A percentile compares a stretch with the other conserved stretches of the same genome.
phyloP scores from a whole-genome alignment of 2,329 filamentous ascomycete genomes.

The Fusarium pseudonygamai region DNA sequence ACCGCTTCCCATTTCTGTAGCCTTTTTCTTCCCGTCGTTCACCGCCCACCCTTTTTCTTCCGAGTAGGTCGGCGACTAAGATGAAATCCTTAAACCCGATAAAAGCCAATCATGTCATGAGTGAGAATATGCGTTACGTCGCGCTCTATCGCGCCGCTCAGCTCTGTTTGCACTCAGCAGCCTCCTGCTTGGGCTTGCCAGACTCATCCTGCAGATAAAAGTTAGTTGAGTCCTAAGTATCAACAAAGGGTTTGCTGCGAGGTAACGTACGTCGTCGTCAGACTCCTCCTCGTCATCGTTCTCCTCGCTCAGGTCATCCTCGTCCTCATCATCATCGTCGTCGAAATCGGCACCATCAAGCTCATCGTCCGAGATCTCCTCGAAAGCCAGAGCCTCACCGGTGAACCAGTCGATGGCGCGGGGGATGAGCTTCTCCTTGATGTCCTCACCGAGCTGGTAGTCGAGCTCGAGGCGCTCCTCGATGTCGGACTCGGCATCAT shows the following conservation, averaged over 20 bases:
- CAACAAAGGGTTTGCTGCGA: neutral
- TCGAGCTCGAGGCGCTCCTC: constrained; percentile 98
- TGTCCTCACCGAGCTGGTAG: constrained; percentile 98
- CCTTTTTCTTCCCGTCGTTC: constrained; percentile 41
- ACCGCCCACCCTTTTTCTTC: constrained; percentile 33
- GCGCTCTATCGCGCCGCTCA: constrained; percentile 61
- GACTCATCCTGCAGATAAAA: constrained; percentile 73
- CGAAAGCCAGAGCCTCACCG: constrained; percentile 94
- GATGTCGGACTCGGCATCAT: constrained; percentile 85
- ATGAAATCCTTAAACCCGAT: constrained; percentile 38
- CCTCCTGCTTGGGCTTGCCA: constrained; percentile 92
- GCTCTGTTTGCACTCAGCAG: constrained; percentile 96
- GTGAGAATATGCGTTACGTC: constrained; percentile 28
- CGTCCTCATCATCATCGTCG: constrained; percentile 93
- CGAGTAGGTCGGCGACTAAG: constrained; percentile 35
- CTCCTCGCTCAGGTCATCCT: constrained; percentile 85
- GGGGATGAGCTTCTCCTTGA: constrained; percentile 99
- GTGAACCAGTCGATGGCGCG: constrained; percentile 99
- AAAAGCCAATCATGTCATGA: constrained; percentile 42
- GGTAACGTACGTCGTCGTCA: constrained; percentile 74
- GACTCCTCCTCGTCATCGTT: constrained; percentile 85
- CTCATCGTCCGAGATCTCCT: constrained; percentile 88
- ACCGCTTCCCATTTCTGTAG: constrained; percentile 43
- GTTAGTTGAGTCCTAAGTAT: constrained; percentile 10
- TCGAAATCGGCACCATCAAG: constrained; percentile 84